Evolutionary conservation across 2,329 filamentous ascomycete genomes (phyloP).

Genomic region (Alternaria hordeiaustralica): DNA sequence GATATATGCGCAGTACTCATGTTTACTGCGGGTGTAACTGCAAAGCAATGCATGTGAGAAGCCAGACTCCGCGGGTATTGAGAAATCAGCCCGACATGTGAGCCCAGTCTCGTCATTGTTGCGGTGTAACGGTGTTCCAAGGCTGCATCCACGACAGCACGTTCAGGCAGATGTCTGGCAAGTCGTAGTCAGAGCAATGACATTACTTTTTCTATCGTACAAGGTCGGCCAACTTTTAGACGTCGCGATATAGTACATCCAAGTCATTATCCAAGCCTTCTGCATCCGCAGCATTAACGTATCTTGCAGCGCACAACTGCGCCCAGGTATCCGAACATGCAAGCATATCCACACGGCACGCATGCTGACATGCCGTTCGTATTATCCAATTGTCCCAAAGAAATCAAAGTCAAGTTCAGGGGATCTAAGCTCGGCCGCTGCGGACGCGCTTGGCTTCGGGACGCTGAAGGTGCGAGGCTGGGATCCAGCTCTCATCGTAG

Average conservation of each 20-base stretch:
- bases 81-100: neutral
- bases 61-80: neutral
- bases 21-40: neutral
- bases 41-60: neutral
- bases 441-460: conserved; percentile 72
- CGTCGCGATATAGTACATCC: conserved; percentile 20
- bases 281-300: neutral
- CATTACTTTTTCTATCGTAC: conserved; percentile 22
- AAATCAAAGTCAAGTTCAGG: neutral
- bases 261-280: conserved; percentile 8
- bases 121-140: neutral
- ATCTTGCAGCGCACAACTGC: neutral
- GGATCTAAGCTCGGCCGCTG: conserved; percentile 46
- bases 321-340: neutral
- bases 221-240: conserved; percentile 21
- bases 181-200: conserved; percentile 6
- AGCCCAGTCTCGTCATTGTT: neutral
- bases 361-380: neutral
- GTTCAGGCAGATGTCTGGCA: neutral
- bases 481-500: conserved; percentile 95
- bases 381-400: neutral
- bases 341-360: neutral
- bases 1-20: neutral
- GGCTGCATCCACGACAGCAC: neutral
- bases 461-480: conserved; percentile 84